A percentile compares a stretch with the other conserved stretches of the same genome.
Evolutionary conservation across 257 asterid species (phyloP).

Genomic region (Solanum pennellii): DNA sequence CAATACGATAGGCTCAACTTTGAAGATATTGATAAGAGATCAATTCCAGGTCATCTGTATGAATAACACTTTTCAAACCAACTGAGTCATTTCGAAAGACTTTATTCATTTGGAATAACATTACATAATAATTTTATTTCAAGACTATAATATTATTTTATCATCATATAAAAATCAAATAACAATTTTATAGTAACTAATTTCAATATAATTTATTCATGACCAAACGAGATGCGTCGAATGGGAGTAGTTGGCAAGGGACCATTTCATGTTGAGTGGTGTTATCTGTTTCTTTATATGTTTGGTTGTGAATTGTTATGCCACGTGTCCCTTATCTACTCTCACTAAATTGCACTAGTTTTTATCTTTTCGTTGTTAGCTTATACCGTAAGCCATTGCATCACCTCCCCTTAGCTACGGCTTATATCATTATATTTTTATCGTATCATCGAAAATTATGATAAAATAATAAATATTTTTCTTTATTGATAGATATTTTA

Average conservation of each 20-base stretch:
- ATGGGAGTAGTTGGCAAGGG: not conserved
- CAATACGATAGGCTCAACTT: fast-evolving
- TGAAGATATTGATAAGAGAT: fast-evolving
- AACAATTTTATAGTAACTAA: too few species aligned
- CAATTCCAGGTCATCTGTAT: fast-evolving
- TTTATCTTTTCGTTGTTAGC: not conserved
- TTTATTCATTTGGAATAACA: too few species aligned
- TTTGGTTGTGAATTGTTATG: not conserved
- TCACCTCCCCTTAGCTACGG: not conserved
- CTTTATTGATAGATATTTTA: too few species aligned
- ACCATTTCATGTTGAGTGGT: not conserved
- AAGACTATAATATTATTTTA: too few species aligned
- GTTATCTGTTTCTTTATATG: not conserved
- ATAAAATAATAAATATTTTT: too few species aligned
- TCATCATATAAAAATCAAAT: too few species aligned
- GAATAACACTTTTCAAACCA: too few species aligned
- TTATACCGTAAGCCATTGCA: not conserved
- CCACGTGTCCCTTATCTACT: not conserved
- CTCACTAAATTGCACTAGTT: not conserved
- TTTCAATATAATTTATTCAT: too few species aligned
- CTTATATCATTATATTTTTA: not conserved
- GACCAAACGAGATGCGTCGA: not conserved
- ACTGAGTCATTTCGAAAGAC: fast-evolving
- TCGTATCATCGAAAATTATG: too few species aligned
- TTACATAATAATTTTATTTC: too few species aligned